These are phyloP conservation scores for Gomphus sp. DNA, from an alignment of 1,284 basidiomycete species.

Conservation along the genomic window DNA sequence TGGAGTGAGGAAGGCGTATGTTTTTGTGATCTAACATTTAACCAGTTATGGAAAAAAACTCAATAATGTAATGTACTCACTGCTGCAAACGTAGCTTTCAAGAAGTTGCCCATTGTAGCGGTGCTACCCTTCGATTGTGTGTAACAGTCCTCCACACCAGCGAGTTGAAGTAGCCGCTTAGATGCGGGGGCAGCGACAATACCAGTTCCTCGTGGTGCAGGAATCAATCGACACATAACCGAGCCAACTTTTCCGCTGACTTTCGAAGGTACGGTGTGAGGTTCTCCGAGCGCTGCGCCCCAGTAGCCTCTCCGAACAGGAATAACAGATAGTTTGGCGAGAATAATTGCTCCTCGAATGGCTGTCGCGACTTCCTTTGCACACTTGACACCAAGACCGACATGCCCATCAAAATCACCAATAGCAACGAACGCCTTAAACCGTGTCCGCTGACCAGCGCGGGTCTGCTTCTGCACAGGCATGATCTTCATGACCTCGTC, in stretches of 20 bases:
- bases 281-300: slow-evolving; percentile 97
- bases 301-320: slow-evolving; percentile 99
- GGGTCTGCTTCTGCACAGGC: slow-evolving; percentile 99
- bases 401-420: slow-evolving; percentile 97
- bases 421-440: slow-evolving; percentile 99
- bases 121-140: slow-evolving; percentile 98
- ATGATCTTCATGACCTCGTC: slow-evolving; percentile 99
- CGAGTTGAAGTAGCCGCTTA: slow-evolving; percentile 95
- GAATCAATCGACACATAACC: slow-evolving; percentile 99
- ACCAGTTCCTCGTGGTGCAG: slow-evolving; percentile 97
- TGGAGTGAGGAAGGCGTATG: slow-evolving; percentile 95
- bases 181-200: slow-evolving; percentile 98
- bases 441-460: slow-evolving; percentile 98
- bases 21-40: slow-evolving; percentile 83
- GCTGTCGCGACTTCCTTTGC: slow-evolving; percentile 99
- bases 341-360: slow-evolving; percentile 97
- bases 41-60: slow-evolving; percentile 1
- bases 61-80: slow-evolving; percentile 35
- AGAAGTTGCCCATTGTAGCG: slow-evolving; percentile 99
- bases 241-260: slow-evolving; percentile 98
- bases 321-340: slow-evolving; percentile 92
- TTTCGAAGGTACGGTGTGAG: slow-evolving; percentile 98
- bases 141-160: slow-evolving; percentile 94
- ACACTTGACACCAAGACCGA: slow-evolving; percentile 99
- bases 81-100: slow-evolving; percentile 97